Base-by-base conservation (phyloP, 768 basidiomycete genomes). In the Fomitopsis pulvina region DNA sequence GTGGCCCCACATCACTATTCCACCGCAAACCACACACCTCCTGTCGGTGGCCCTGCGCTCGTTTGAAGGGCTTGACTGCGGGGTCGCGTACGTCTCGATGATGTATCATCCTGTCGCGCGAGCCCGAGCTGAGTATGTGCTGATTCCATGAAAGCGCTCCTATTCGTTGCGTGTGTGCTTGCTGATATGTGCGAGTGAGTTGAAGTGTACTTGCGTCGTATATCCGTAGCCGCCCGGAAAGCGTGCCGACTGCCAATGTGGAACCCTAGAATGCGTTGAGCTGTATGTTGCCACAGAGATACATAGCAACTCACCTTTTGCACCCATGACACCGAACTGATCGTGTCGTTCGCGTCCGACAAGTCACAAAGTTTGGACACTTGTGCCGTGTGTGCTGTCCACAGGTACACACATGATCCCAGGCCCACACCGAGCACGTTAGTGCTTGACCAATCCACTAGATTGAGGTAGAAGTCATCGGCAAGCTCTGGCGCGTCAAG, bases 391-490 rank as follows among this genome's bases (percentile, higher is more conserved):
- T 92, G 85, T 6, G 95, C 96, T 7, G 87, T 89, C 96, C 96
- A 99, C 1, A 97, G 81, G 63, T 99, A 99, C 11, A 99, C 95
- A 53, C 91, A 93, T 0, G 84, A 74, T 2, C 86, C 90, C 6
- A 99, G 76, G 2, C 94, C 95, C 7, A 98, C 96, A 2, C 89
- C 94, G 0, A 98, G 81, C 0, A 97, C 84, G 62, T 98, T 98
- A 4, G 90, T 94, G 47, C 84, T 87, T 2, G 88, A 91, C 96
- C 96, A 98, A 55, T 97, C 94, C 21, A 98, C 93, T 10, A 98
- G 77, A 62, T 98, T 98, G 54, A 99, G 85, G 62, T 99, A 98
- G 67, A 97, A 99, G 66, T 99, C 95, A 63, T 98, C 95, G 25
- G 92, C 92, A 11, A 99, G 80, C 48, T 98, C 94, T 0, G 95